These are phyloP conservation scores for Penicillium sp. DNA, from an alignment of 2,329 filamentous ascomycete species.

Conservation along the genomic window DNA sequence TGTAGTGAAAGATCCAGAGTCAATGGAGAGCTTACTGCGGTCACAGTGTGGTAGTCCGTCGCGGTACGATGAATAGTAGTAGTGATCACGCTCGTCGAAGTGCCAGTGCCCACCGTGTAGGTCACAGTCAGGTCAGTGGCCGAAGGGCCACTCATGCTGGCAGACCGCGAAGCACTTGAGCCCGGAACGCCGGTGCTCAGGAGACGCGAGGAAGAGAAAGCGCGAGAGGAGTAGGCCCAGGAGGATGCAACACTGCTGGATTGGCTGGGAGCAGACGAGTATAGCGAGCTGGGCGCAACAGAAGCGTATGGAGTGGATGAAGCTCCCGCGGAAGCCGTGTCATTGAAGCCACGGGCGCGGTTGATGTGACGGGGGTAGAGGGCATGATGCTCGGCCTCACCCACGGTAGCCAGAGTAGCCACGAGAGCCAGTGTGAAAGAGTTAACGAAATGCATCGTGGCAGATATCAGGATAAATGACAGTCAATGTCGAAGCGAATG, in stretches of 20 bases:
- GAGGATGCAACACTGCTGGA: slow-evolving; percentile 8
- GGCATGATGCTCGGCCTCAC: slow-evolving; percentile 30
- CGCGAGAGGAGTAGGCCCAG: slow-evolving; percentile 5
- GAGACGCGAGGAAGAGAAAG: slow-evolving; percentile 8
- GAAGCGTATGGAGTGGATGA: slow-evolving; percentile 6
- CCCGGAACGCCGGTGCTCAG: slow-evolving; percentile 20
- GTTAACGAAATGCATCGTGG: slow-evolving; percentile 35
- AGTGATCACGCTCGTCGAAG: slow-evolving; percentile 33
- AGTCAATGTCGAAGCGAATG: slow-evolving; percentile 21
- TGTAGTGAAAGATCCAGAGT: too few relatives aligned
- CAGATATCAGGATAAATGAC: slow-evolving; percentile 7
- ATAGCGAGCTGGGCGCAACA: slow-evolving; percentile 3
- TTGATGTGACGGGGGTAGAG: slow-evolving; percentile 20
- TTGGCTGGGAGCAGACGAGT: slow-evolving; percentile 3
- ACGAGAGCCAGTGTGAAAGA: slow-evolving; percentile 34
- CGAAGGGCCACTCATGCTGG: slow-evolving; percentile 8
- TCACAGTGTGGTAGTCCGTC: slow-evolving; percentile 26
- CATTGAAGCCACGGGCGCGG: not conserved
- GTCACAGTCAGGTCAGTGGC: slow-evolving; percentile 32
- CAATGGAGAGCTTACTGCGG: slow-evolving; percentile 8
- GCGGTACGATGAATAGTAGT: slow-evolving; percentile 35
- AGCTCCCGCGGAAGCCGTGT: slow-evolving; percentile 6
- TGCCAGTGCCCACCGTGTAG: slow-evolving; percentile 38
- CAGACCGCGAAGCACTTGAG: slow-evolving; percentile 7
- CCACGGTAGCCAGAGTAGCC: slow-evolving; percentile 32